phyloP scores from a whole-genome alignment of 805 yeast species.

The Yamadazyma paraphyllophila region DNA sequence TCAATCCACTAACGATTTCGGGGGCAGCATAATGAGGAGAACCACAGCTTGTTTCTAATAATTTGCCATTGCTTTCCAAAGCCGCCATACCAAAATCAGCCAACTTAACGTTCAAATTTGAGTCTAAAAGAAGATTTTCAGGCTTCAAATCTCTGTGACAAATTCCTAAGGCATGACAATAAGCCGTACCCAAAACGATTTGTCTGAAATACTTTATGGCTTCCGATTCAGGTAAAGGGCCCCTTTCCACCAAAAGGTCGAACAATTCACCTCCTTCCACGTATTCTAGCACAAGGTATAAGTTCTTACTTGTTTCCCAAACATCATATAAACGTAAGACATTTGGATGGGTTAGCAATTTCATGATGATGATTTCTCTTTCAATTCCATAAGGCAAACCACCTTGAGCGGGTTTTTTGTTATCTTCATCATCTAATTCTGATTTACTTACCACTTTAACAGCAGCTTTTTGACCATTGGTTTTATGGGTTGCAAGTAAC shows the following conservation, averaged over 20 bases:
- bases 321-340: slow-evolving; percentile 93
- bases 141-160: slow-evolving; percentile 83
- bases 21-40: slow-evolving; percentile 91
- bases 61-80: slow-evolving; percentile 64
- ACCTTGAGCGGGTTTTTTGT: slow-evolving; percentile 11
- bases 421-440: slow-evolving; percentile 44
- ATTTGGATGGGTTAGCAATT: slow-evolving; percentile 88
- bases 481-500: slow-evolving; percentile 64
- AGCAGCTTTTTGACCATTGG: slow-evolving; percentile 75
- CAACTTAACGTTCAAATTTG: slow-evolving; percentile 64
- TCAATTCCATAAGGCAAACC: slow-evolving; percentile 94
- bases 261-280: slow-evolving; percentile 89
- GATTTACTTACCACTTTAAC: slow-evolving; percentile 78
- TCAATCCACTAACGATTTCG: slow-evolving; percentile 75
- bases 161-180: slow-evolving; percentile 77
- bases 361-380: slow-evolving; percentile 96
- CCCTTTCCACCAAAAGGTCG: slow-evolving; percentile 68
- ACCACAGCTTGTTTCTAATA: slow-evolving; percentile 80
- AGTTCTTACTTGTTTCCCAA: slow-evolving; percentile 94
- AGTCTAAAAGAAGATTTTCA: slow-evolving; percentile 70
- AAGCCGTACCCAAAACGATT: slow-evolving; percentile 73
- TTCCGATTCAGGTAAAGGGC: slow-evolving; percentile 68
- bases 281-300: slow-evolving; percentile 75
- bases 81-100: slow-evolving; percentile 94
- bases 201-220: slow-evolving; percentile 78